Conservation (phyloP, 192 early-diverging fungal genomes). For the Linnemannia exigua region DNA sequence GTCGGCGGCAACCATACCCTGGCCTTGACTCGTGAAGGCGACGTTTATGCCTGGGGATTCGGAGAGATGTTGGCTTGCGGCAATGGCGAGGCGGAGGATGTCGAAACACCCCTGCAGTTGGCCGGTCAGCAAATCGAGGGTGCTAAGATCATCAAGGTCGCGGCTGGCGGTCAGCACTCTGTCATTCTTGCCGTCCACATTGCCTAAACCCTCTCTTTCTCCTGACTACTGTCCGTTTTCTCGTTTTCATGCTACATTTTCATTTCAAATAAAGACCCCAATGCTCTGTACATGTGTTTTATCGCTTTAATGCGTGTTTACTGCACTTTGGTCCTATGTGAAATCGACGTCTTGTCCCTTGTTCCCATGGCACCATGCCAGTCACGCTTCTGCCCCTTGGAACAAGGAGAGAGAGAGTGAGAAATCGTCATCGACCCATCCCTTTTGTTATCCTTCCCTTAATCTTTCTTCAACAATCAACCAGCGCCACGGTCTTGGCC, state of each 20-base stretch:
- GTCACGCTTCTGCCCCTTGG: background rate
- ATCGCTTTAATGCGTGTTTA: background rate
- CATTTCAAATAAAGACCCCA: background rate
- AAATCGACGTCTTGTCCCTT: background rate
- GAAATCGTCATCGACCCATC: background rate
- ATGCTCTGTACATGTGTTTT: background rate
- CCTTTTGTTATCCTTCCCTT: background rate
- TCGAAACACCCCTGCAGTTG: constrained; percentile 69
- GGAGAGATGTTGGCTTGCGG: constrained; percentile 88
- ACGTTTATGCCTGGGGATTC: constrained; percentile 91
- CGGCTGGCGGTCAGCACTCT: constrained; percentile 88
- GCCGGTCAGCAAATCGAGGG: constrained; percentile 81
- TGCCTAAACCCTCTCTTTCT: background rate
- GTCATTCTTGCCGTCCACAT: constrained; percentile 63
- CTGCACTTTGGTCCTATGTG: background rate
- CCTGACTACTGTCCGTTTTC: background rate
- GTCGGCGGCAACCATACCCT: constrained; percentile 75
- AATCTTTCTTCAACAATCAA: background rate
- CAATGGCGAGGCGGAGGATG: constrained; percentile 85
- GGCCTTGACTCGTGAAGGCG: constrained; percentile 68
- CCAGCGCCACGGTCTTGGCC: background rate
- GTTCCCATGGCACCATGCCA: background rate
- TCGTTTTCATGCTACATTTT: background rate
- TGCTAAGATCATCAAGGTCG: constrained; percentile 69
- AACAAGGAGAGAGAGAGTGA: background rate